Evolutionary conservation across 352 stramenopile genomes (phyloP).

Genomic region (Globisporangium carolinianum): DNA sequence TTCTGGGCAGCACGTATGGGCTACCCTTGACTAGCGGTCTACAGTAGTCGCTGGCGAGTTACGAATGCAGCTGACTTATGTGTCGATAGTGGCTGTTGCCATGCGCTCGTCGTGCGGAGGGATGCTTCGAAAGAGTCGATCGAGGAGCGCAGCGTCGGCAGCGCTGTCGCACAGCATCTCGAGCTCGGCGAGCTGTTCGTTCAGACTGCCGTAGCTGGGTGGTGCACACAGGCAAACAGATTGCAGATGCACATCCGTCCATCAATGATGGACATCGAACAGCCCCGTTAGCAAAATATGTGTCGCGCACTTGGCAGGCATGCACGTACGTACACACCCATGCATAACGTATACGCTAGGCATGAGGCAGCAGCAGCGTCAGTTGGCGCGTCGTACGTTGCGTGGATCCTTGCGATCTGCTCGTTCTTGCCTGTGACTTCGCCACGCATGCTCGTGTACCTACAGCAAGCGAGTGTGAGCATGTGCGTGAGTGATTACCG

Average conservation of each 20-base stretch:
- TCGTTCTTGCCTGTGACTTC: conserved; percentile 22
- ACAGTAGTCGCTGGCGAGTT: too few species aligned
- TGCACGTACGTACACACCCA: too few species aligned
- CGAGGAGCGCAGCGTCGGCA: conserved; percentile 27
- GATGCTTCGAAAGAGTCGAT: conserved; percentile 45
- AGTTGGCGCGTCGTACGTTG: conserved; percentile 7
- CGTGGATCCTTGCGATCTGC: conserved; percentile 10
- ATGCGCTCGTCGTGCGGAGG: conserved; percentile 27
- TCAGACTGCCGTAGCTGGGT: conserved; percentile 35
- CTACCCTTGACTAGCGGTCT: too few species aligned
- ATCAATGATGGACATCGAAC: too few species aligned
- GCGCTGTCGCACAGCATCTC: conserved; percentile 32
- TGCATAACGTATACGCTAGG: too few species aligned
- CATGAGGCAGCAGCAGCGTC: too few species aligned
- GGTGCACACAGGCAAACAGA: too few species aligned
- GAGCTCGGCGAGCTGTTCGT: conserved; percentile 28
- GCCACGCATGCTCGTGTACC: conserved; percentile 22
- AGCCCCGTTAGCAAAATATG: not conserved
- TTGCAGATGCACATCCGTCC: too few species aligned
- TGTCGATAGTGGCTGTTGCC: conserved; percentile 2
- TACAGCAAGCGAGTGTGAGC: conserved; percentile 6
- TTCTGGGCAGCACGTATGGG: too few species aligned
- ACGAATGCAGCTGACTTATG: not conserved
- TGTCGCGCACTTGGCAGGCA: too few species aligned
- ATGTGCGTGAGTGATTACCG: not conserved